Evolutionary conservation across 208 protist genomes (phyloP).

Genomic region (Leishmania major): DNA sequence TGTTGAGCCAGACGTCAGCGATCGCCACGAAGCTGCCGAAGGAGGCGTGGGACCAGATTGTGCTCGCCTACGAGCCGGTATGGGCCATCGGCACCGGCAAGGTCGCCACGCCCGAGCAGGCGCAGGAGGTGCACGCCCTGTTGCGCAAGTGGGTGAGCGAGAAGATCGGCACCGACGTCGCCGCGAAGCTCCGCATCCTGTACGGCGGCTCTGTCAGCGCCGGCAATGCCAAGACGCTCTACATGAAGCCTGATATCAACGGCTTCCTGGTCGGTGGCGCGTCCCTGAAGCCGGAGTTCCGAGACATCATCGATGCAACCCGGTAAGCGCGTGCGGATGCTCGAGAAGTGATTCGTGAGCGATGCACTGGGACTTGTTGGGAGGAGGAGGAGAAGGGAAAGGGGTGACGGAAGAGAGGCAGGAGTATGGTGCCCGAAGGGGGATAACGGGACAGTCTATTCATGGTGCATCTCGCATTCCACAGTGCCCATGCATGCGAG

Average conservation of each 20-base stretch:
- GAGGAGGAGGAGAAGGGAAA: not conserved
- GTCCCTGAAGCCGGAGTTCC: conserved; percentile 97
- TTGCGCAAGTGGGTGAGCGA: conserved; percentile 91
- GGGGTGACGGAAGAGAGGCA: not conserved
- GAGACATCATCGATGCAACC: conserved; percentile 94
- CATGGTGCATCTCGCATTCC: not conserved
- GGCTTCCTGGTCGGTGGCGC: conserved; percentile 99
- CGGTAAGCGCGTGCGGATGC: conserved; percentile 4
- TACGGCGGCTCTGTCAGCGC: conserved; percentile 98
- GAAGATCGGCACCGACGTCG: conserved; percentile 92
- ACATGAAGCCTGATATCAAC: conserved; percentile 95
- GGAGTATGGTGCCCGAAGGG: not conserved
- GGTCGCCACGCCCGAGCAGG: conserved; percentile 96
- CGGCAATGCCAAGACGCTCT: conserved; percentile 91
- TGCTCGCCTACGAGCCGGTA: conserved; percentile 99
- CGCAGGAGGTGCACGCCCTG: conserved; percentile 91
- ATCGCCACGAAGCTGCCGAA: conserved; percentile 73
- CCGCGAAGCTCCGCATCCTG: conserved; percentile 93
- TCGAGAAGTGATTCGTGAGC: conserved; percentile 21
- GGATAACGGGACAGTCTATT: not conserved
- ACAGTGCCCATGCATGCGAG: not conserved
- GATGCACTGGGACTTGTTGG: not conserved
- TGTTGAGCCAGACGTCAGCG: conserved; percentile 90
- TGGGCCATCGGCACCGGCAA: conserved; percentile 99
- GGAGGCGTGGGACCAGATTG: conserved; percentile 91